These are phyloP conservation scores for Xerocomellus chrysenteron DNA, from an alignment of 768 basidiomycete species.

Conservation along the genomic window DNA sequence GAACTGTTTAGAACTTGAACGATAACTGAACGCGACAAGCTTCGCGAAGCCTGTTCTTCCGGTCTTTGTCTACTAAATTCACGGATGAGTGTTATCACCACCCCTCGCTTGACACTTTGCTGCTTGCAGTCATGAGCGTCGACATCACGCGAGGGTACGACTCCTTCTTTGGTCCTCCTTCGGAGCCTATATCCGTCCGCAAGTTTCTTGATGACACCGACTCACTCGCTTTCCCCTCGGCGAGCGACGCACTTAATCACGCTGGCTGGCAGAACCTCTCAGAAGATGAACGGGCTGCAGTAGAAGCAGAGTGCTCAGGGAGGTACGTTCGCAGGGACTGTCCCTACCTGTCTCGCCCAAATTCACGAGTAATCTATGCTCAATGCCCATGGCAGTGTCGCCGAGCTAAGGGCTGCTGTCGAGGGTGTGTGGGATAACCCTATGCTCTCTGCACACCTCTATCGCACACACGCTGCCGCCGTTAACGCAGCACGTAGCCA, in stretches of 20 bases:
- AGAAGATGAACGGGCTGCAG: slow-evolving; percentile 26
- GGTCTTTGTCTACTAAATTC: background rate
- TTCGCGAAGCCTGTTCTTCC: background rate
- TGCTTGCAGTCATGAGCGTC: slow-evolving; percentile 15
- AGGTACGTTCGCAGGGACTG: slow-evolving; percentile 30
- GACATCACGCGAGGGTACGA: slow-evolving; percentile 38
- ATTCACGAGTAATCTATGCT: background rate
- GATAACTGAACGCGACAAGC: background rate
- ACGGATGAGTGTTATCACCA: background rate
- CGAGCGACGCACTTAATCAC: slow-evolving; percentile 11
- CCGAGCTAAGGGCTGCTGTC: slow-evolving; percentile 47
- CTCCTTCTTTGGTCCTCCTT: slow-evolving; percentile 64
- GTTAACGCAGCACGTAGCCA: slow-evolving; percentile 38
- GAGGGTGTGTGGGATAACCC: slow-evolving; percentile 54
- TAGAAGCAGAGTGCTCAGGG: slow-evolving; percentile 41
- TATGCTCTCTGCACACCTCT: slow-evolving; percentile 54
- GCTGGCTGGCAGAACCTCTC: slow-evolving; percentile 25
- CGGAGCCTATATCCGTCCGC: slow-evolving; percentile 49
- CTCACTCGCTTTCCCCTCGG: slow-evolving; percentile 9
- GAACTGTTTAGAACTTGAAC: background rate
- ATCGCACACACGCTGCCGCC: slow-evolving; percentile 49
- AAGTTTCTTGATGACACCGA: slow-evolving; percentile 42
- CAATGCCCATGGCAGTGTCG: slow-evolving; percentile 42
- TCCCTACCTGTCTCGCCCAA: background rate
- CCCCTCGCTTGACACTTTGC: background rate